Conservation (phyloP, 208 protist genomes). For the Kentomonas sorsogonicus region DNA sequence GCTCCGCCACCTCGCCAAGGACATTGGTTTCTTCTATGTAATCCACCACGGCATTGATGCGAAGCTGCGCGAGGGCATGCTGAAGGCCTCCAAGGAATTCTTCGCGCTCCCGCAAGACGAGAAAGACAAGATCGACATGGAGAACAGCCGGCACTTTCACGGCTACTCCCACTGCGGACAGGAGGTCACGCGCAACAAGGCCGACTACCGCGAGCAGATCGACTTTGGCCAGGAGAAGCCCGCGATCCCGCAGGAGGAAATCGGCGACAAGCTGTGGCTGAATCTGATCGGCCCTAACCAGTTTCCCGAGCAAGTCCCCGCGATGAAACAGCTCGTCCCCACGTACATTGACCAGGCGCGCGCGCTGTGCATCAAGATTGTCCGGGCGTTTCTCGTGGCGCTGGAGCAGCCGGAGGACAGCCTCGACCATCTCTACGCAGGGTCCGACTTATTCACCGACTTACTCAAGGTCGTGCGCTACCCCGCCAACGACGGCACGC, state of each 20-base stretch:
- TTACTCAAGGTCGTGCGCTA: slow-evolving; percentile 13
- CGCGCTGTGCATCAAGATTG: slow-evolving; percentile 1
- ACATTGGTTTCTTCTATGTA: slow-evolving; percentile 8
- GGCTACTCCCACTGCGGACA: slow-evolving; percentile 1
- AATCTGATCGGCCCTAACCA: slow-evolving; percentile 14
- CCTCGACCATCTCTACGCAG: background rate
- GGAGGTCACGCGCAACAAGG: slow-evolving; percentile 5
- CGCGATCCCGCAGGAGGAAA: background rate
- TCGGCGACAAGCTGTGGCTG: background rate
- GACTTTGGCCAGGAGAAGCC: slow-evolving; percentile 8
- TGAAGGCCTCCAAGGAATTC: background rate
- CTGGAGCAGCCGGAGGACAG: slow-evolving; percentile 7
- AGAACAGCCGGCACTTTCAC: slow-evolving; percentile 3
- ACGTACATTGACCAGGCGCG: slow-evolving; percentile 1
- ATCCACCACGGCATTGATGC: slow-evolving; percentile 2
- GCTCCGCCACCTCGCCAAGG: background rate
- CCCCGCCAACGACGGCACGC: background rate
- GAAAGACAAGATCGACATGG: slow-evolving; percentile 4
- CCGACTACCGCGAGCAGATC: slow-evolving; percentile 11
- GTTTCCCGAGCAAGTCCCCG: slow-evolving; percentile 9
- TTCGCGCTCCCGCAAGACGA: slow-evolving; percentile 6
- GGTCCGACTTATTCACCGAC: background rate
- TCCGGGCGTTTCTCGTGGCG: slow-evolving; percentile 9
- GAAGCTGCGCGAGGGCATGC: background rate
- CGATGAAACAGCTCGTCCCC: slow-evolving; percentile 6